A percentile compares a stretch with the other conserved stretches of the same genome.
Evolutionary conservation across 257 asterid species (phyloP).

Genomic region (Marsdenia floribunda): DNA sequence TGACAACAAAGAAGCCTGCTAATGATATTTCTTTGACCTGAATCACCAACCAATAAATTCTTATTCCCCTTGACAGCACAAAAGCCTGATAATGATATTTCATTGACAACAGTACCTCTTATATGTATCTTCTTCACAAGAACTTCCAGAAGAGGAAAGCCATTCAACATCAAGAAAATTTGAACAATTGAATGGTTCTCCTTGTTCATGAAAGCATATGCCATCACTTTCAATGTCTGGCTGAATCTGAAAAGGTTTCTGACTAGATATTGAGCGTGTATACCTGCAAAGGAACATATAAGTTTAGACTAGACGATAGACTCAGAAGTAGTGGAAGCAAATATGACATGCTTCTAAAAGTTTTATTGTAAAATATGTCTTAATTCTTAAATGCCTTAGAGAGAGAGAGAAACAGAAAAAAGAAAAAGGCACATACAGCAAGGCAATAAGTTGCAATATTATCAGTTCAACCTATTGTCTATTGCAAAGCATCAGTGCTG

Average conservation of each 20-base stretch:
- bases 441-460: not conserved
- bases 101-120: conserved; percentile 48
- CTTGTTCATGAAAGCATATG: conserved; percentile 33
- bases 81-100: not conserved
- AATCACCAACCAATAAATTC: too few species aligned
- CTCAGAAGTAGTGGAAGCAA: not conserved
- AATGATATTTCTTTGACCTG: too few species aligned
- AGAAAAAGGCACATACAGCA: not conserved
- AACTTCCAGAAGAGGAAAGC: conserved; percentile 88
- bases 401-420: too few species aligned
- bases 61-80: too few species aligned
- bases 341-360: not conserved
- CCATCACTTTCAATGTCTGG: conserved; percentile 44
- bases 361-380: not conserved
- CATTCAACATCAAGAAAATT: conserved; percentile 74
- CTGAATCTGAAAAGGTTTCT: conserved; percentile 47
- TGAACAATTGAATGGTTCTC: conserved; percentile 54
- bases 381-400: not conserved
- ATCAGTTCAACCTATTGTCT: not conserved
- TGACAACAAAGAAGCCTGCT: too few species aligned
- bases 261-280: conserved; percentile 53
- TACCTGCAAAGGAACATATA: conserved; percentile 36
- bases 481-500: not conserved
- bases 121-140: conserved; percentile 77
- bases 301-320: not conserved